Conservation (phyloP, 78 protist species). For the Dictyostelium citrinum region DNA sequence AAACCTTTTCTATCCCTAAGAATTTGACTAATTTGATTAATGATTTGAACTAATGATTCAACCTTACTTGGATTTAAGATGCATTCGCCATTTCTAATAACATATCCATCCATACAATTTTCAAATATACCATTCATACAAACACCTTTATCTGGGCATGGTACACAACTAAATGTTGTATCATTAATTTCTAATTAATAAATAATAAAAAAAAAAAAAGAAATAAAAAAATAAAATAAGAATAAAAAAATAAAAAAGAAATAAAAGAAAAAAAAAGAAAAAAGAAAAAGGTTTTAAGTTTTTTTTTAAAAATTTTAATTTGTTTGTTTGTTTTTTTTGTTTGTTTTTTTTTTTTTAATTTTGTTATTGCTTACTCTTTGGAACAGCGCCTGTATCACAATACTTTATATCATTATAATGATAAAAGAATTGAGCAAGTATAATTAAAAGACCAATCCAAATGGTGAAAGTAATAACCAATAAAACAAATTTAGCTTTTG, state of each 20-base stretch:
- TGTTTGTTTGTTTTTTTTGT: not conserved
- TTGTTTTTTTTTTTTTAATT: not conserved
- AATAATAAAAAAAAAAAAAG: not conserved
- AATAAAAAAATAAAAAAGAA: not conserved
- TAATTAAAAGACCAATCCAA: not conserved
- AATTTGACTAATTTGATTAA: constrained; percentile 7
- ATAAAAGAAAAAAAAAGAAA: not conserved
- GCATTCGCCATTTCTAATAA: not conserved
- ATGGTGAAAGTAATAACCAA: not conserved
- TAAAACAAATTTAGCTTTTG: not conserved
- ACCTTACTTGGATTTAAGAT: constrained; percentile 40
- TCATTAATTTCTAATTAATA: not conserved
- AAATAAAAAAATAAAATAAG: not conserved
- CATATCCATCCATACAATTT: constrained; percentile 16
- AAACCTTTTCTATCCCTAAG: constrained; percentile 30
- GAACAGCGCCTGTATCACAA: constrained; percentile 35
- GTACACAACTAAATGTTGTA: constrained; percentile 5
- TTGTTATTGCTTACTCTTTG: constrained; percentile 10
- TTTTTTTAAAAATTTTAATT: not conserved
- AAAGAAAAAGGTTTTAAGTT: not conserved
- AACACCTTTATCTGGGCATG: constrained; percentile 49
- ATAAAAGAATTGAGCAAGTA: constrained; percentile 1
- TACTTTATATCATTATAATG: constrained; percentile 3
- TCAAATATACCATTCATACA: constrained; percentile 16
- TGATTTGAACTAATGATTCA: not conserved